Conservation (phyloP, 768 basidiomycete species). For the Agaricus subrufescens region DNA sequence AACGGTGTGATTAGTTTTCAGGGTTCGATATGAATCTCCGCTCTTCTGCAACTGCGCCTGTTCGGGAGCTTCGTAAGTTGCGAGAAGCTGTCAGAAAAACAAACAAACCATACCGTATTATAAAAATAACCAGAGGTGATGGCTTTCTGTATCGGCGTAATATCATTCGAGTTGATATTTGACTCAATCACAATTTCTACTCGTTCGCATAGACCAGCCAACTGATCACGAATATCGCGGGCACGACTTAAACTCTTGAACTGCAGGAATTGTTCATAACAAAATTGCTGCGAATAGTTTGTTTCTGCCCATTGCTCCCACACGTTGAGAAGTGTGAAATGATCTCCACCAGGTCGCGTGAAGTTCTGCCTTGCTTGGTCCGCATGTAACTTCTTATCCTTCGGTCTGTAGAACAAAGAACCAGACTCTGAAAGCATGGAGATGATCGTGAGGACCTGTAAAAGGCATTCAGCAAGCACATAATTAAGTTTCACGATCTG, state of each 20-base stretch:
- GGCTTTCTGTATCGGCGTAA: slow-evolving; percentile 91
- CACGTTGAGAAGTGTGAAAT: slow-evolving; percentile 95
- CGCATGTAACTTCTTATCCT: slow-evolving; percentile 96
- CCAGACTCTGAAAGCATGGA: slow-evolving; percentile 95
- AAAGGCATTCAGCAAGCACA: background rate
- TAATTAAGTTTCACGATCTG: background rate
- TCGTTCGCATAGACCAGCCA: slow-evolving; percentile 92
- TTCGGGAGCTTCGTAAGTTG: background rate
- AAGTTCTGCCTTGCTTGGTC: slow-evolving; percentile 98
- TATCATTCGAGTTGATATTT: slow-evolving; percentile 91
- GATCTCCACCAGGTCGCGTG: slow-evolving; percentile 91
- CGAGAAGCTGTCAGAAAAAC: background rate
- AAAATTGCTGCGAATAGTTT: slow-evolving; percentile 95
- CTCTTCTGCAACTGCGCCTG: slow-evolving; percentile 92
- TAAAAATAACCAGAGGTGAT: slow-evolving; percentile 95
- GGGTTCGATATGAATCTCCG: slow-evolving; percentile 94
- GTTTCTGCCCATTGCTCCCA: slow-evolving; percentile 99
- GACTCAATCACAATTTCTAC: slow-evolving; percentile 88
- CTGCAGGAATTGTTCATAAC: slow-evolving; percentile 93
- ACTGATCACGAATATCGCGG: slow-evolving; percentile 93
- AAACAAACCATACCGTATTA: slow-evolving; percentile 63
- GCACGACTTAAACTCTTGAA: slow-evolving; percentile 93
- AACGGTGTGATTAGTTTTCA: slow-evolving; percentile 95
- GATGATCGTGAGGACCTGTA: slow-evolving; percentile 89
- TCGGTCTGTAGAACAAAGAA: slow-evolving; percentile 94